phyloP scores from a whole-genome alignment of 2,329 filamentous ascomycete species.

The Aspergillus sp. region DNA sequence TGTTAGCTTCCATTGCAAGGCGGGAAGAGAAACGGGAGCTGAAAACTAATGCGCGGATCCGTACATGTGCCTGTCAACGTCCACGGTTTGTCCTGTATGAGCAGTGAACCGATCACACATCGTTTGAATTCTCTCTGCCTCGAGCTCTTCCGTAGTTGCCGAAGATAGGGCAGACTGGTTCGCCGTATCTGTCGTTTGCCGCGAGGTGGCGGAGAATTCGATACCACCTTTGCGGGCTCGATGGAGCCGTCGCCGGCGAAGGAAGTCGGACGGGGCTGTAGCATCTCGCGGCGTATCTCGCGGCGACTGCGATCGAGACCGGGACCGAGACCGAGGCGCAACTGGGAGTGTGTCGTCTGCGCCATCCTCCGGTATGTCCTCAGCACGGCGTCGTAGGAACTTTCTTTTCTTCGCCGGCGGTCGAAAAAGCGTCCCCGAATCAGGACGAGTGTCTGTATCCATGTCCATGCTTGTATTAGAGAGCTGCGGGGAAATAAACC shows the following conservation, averaged over 20 bases:
- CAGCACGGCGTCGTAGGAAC: constrained; percentile 47
- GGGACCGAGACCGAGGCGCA: constrained; percentile 10
- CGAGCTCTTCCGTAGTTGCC: constrained; percentile 30
- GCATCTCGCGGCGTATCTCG: constrained; percentile 19
- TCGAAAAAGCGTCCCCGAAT: constrained; percentile 43
- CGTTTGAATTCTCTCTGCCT: constrained; percentile 37
- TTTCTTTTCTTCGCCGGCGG: constrained; percentile 51
- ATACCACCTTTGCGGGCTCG: constrained; percentile 45
- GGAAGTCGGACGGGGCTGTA: constrained; percentile 29
- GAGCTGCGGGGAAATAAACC: background rate
- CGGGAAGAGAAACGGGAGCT: background rate
- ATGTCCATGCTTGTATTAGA: constrained; percentile 26
- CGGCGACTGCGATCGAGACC: constrained; percentile 1
- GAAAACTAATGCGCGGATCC: constrained; percentile 27
- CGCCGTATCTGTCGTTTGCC: constrained; percentile 17
- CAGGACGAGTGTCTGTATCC: constrained; percentile 17
- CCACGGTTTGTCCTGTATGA: constrained; percentile 58
- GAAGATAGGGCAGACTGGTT: constrained; percentile 19
- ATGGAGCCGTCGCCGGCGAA: constrained; percentile 40
- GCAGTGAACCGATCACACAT: constrained; percentile 56
- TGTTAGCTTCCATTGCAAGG: constrained; percentile 51
- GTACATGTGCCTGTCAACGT: constrained; percentile 65
- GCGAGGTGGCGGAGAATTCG: constrained; percentile 42
- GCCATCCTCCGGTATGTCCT: constrained; percentile 16
- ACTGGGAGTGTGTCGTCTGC: constrained; percentile 5